A percentile compares a stretch with the other conserved stretches of the same genome.
These are phyloP conservation scores for Blastobotrys aristatus DNA, from an alignment of 1,139 yeast genomes.

Conservation along the genomic window DNA sequence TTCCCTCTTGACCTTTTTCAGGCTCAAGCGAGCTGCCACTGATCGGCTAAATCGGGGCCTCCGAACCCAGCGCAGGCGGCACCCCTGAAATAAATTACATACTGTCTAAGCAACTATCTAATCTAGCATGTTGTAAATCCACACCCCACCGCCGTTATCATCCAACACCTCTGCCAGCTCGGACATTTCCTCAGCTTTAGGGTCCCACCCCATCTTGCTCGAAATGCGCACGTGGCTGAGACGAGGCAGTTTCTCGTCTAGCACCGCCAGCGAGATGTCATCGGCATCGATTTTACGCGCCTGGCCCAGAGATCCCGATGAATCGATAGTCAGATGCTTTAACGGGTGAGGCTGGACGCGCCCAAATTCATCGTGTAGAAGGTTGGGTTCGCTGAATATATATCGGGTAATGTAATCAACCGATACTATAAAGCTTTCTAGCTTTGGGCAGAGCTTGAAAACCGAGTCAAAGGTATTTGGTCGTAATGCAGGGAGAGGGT, in stretches of 20 bases:
- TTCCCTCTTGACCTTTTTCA: no score
- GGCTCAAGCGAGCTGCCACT: no score
- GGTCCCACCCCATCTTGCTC: conserved; percentile 83
- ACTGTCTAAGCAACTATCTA: no score
- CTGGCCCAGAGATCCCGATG: conserved; percentile 87
- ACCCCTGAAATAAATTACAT: no score
- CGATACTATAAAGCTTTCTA: conserved; percentile 57
- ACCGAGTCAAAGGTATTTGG: conserved; percentile 68
- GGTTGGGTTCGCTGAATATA: conserved; percentile 31
- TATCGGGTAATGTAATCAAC: conserved; percentile 72
- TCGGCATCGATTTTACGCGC: conserved; percentile 78
- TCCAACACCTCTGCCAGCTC: conserved; percentile 46
- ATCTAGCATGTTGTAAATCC: no score
- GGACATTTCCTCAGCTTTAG: conserved; percentile 61
- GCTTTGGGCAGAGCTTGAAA: conserved; percentile 69
- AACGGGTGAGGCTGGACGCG: conserved; percentile 48
- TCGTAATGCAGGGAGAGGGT: conserved; percentile 81
- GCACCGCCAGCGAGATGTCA: conserved; percentile 78
- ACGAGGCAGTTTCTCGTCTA: conserved; percentile 69
- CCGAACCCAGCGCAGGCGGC: no score
- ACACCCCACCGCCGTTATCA: conserved; percentile 34
- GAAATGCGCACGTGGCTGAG: conserved; percentile 63
- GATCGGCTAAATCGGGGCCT: no score
- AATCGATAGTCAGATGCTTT: conserved; percentile 61
- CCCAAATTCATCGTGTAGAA: conserved; percentile 26